These are phyloP conservation scores for Fusarium nanum DNA, from an alignment of 2,329 filamentous ascomycete species.

Conservation along the genomic window DNA sequence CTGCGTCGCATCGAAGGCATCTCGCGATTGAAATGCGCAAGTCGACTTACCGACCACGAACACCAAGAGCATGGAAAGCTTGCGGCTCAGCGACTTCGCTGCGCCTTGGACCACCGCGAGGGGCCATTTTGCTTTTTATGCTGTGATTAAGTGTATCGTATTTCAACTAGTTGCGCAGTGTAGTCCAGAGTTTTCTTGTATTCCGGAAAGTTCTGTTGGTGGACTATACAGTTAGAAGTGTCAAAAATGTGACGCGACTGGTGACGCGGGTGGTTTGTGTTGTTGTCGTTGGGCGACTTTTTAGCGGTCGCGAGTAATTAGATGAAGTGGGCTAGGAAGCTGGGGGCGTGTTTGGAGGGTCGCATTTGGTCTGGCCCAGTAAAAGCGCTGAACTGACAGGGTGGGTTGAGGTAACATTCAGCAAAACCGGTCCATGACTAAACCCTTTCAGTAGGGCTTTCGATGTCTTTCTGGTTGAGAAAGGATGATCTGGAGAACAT, in stretches of 20 bases:
- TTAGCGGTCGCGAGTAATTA: constrained; percentile 30
- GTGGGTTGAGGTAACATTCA: constrained; percentile 10
- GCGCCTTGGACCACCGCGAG: constrained; percentile 48
- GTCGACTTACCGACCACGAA: constrained; percentile 53
- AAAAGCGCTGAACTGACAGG: constrained; percentile 3
- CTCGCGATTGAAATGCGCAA: constrained; percentile 2
- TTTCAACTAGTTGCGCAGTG: background rate
- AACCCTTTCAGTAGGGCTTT: background rate
- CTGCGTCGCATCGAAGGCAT: background rate
- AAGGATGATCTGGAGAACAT: background rate
- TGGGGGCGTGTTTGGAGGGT: constrained; percentile 35
- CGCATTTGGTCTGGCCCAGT: constrained; percentile 15
- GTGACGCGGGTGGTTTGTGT: constrained; percentile 40
- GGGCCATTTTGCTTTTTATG: constrained; percentile 47
- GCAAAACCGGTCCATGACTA: background rate
- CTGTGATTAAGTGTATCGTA: background rate
- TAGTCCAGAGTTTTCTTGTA: background rate
- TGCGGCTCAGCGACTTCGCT: constrained; percentile 48
- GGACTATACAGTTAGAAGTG: constrained; percentile 18
- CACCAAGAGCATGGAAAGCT: constrained; percentile 51
- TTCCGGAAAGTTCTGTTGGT: constrained; percentile 5
- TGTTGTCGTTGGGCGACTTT: constrained; percentile 36
- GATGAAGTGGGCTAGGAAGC: constrained; percentile 22
- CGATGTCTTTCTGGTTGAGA: background rate
- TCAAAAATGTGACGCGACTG: constrained; percentile 37